Percentiles rank a stretch among this genome's conserved stretches.
Conservation (phyloP, 1,139 yeast species). For the Yamadazyma trypodendri region DNA sequence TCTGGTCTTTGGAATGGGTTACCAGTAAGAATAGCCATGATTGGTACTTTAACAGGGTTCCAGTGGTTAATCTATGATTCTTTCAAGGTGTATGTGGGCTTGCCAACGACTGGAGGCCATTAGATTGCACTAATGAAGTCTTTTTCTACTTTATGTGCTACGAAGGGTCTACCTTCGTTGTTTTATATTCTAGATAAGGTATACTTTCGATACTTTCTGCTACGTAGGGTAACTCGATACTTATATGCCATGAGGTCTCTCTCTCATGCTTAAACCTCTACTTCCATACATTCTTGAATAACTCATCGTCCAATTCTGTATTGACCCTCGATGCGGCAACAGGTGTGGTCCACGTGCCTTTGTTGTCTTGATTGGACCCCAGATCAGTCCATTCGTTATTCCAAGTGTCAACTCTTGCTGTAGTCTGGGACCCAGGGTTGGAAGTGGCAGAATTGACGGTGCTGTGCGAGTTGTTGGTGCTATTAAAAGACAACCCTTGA, state of each 20-base stretch:
- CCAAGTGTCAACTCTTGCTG: constrained; percentile 19
- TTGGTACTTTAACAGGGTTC: constrained; percentile 94
- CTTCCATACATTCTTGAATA: constrained; percentile 61
- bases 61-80: constrained; percentile 97
- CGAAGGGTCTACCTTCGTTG: no score
- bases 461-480: constrained; percentile 8
- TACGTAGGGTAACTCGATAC: constrained; percentile 1
- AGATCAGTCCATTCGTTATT: constrained; percentile 38
- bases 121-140: constrained; percentile 21
- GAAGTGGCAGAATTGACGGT: constrained; percentile 8
- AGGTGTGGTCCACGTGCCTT: background rate
- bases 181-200: no score
- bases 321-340: background rate
- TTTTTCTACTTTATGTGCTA: no score
- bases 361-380: constrained; percentile 3
- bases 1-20: constrained; percentile 92
- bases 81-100: constrained; percentile 84
- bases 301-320: constrained; percentile 38
- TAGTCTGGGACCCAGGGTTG: constrained; percentile 1
- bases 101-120: constrained; percentile 86
- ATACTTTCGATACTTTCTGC: background rate
- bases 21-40: constrained; percentile 91
- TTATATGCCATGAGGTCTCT: background rate
- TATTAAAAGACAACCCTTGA: constrained; percentile 31
- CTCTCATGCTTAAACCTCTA: constrained; percentile 8